phyloP scores from a whole-genome alignment of 2,329 filamentous ascomycete species.

The Xylariomycetidae sp. region DNA sequence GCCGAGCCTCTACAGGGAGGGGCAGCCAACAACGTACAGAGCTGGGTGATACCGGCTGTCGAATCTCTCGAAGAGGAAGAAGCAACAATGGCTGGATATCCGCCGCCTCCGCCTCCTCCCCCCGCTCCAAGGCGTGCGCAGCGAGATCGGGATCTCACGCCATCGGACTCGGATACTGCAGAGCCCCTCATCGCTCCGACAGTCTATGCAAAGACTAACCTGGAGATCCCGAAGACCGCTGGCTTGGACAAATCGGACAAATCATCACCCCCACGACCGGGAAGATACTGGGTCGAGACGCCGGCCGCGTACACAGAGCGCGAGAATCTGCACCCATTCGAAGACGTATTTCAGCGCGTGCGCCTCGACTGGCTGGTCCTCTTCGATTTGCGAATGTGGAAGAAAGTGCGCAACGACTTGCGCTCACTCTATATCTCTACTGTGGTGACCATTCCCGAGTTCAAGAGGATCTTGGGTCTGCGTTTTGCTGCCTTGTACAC shows the following conservation, averaged over 20 bases:
- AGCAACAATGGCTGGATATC: slow-evolving; percentile 71
- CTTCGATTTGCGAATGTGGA: slow-evolving; percentile 95
- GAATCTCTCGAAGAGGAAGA: slow-evolving; percentile 70
- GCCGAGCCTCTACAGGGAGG: slow-evolving; percentile 35
- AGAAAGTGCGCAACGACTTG: slow-evolving; percentile 84
- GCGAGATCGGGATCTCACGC: slow-evolving; percentile 57
- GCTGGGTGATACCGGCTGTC: slow-evolving; percentile 47
- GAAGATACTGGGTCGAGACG: slow-evolving; percentile 80
- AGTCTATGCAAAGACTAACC: slow-evolving; percentile 57
- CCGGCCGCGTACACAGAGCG: slow-evolving; percentile 62
- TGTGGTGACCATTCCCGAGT: slow-evolving; percentile 89
- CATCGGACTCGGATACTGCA: slow-evolving; percentile 67
- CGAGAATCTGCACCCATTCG: slow-evolving; percentile 61
- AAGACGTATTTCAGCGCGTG: slow-evolving; percentile 84
- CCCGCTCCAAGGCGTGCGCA: slow-evolving; percentile 36
- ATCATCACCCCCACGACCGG: slow-evolving; percentile 52
- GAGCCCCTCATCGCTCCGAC: slow-evolving; percentile 59
- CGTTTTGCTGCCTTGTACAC: slow-evolving; percentile 96
- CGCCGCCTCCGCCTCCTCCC: slow-evolving; percentile 61
- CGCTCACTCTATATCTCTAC: slow-evolving; percentile 94
- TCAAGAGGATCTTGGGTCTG: slow-evolving; percentile 88
- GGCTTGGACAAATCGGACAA: slow-evolving; percentile 37
- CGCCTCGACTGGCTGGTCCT: slow-evolving; percentile 91
- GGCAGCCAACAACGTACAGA: too few relatives aligned
- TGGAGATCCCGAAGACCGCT: slow-evolving; percentile 79